These are phyloP conservation scores for Raffaelea arxii DNA, from an alignment of 2,329 filamentous ascomycete genomes.

Conservation along the genomic window DNA sequence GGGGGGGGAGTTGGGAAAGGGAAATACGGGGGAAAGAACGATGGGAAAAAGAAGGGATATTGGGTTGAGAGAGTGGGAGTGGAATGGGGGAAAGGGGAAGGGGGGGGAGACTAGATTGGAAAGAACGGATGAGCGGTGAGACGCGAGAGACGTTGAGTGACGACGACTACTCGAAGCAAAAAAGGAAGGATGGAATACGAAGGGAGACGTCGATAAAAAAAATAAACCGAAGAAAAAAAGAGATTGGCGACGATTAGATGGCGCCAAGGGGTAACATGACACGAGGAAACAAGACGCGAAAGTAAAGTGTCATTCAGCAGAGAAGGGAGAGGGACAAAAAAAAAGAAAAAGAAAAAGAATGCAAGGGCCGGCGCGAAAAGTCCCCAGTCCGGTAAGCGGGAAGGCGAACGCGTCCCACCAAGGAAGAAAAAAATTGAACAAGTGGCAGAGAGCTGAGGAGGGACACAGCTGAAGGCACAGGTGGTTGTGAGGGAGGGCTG, in stretches of 20 bases:
- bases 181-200: not conserved
- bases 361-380: conserved; percentile 4
- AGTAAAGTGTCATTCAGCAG: not conserved
- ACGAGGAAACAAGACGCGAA: not conserved
- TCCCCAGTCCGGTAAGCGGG: not conserved
- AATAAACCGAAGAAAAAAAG: not conserved
- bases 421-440: too few species aligned
- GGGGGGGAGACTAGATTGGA: not conserved
- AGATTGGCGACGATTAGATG: not conserved
- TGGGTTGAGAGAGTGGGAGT: not conserved
- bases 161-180: not conserved
- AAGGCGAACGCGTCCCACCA: not conserved
- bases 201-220: not conserved
- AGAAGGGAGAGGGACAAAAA: not conserved
- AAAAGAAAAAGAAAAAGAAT: not conserved
- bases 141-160: not conserved
- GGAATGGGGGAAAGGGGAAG: not conserved
- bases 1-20: not conserved
- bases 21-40: not conserved
- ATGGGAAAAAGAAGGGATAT: not conserved
- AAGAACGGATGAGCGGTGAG: not conserved
- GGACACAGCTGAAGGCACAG: too few species aligned
- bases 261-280: not conserved
- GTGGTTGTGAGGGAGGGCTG: too few species aligned
- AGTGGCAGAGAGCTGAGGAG: too few species aligned